Conservation (phyloP, 495 filamentous ascomycete species). For the Beverwykella pulmonaria region DNA sequence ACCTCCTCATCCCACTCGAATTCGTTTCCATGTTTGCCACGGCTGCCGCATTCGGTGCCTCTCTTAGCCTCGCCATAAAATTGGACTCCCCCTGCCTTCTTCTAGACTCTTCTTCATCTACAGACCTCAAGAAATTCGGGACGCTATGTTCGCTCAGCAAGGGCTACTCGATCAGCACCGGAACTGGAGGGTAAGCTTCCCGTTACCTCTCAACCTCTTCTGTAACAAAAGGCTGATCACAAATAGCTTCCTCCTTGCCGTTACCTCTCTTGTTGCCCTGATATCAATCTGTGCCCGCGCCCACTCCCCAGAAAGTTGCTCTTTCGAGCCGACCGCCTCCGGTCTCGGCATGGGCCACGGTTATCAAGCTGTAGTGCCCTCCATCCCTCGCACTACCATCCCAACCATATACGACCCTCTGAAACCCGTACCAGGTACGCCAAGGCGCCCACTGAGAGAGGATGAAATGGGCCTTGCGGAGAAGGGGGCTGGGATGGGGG, state of each 20-base stretch:
- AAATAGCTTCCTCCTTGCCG: constrained; percentile 9
- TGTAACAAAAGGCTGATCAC: no score
- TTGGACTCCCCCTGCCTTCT: background rate
- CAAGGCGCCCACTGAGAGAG: background rate
- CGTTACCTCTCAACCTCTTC: background rate
- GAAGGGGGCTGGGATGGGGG: constrained; percentile 11
- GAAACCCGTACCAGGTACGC: constrained; percentile 11
- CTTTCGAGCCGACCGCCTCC: constrained; percentile 30
- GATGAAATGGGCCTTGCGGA: constrained; percentile 18
- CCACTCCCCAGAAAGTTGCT: constrained; percentile 8
- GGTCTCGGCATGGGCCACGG: constrained; percentile 28
- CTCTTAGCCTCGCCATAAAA: constrained; percentile 16
- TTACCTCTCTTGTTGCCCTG: constrained; percentile 8
- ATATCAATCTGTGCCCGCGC: constrained; percentile 1
- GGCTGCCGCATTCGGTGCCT: constrained; percentile 19
- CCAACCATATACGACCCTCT: constrained; percentile 25
- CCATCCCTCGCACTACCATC: constrained; percentile 2
- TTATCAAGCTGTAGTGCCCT: constrained; percentile 17
- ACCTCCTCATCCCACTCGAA: constrained; percentile 21
- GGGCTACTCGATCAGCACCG: constrained; percentile 12
- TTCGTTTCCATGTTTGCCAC: constrained; percentile 25
- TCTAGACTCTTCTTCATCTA: constrained; percentile 8
- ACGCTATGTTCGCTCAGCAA: constrained; percentile 24
- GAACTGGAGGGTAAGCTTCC: constrained; percentile 3
- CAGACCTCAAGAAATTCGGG: constrained; percentile 10